Base-by-base conservation (phyloP, 257 asterid species). In the Paulownia fortunei region DNA sequence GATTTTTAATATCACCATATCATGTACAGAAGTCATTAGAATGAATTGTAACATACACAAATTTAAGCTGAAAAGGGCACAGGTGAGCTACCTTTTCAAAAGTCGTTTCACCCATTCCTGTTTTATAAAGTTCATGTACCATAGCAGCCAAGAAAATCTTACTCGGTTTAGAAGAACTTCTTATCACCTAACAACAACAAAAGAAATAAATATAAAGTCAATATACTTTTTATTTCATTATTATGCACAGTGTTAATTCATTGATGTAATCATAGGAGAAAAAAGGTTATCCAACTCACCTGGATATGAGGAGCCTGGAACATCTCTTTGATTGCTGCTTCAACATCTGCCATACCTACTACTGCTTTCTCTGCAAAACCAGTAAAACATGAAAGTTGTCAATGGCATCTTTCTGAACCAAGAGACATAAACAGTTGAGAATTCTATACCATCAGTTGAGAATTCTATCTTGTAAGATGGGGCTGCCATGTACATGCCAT, bases 221-320 rank as follows among this genome's bases (percentile, higher is more conserved):
- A 34, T 79, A 47, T 18, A 47, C 4, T 59, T 42, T 37, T 72
- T 8, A 55, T 42, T 64, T 56, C 67, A 52, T 30, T 1, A 51
- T 55, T 59, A 47, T 59, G 36, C 52, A 24, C 18, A 11, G 23
- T 32, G 72, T 37, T 10, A 47, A 52, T 46, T 56, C 36, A 34
- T 63, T 66, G 69, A 64, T 65, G 69, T 21, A 73, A 42, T 19
- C 55, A 2, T 75, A 34, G 56, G 51, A 47, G 54, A 34, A 60
- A 9, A 60, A 61, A 62, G 36, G 55, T 44, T 60, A 59, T 54
- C 70, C 66, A 76, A 85, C 97, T 76, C 81, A 95, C 98, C 86
- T 93, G 98, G 81, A 96, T 90, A 81, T 92, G 99, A 85, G 99
- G 97, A 81, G 99, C 98, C 88, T 96, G 98, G 80, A 93, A 93